Percentiles rank a stretch among this genome's conserved stretches.
Evolutionary conservation across 306 rosid genomes (phyloP).

Genomic region (Vigna reflexopilosa): DNA sequence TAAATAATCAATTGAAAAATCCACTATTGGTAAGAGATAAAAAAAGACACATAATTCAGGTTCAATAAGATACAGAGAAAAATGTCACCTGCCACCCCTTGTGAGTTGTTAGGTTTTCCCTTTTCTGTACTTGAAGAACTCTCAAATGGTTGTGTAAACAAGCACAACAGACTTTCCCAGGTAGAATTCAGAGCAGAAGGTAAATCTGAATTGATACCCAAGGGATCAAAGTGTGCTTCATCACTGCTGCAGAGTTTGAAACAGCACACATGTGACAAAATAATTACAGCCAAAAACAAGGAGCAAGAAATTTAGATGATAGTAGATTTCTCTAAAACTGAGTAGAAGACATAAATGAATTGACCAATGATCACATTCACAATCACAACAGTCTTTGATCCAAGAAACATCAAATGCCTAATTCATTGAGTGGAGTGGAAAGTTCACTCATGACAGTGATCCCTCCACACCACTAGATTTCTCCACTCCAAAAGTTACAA

Average conservation of each 20-base stretch:
- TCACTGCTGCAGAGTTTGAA: slow-evolving; percentile 60
- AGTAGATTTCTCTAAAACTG: slow-evolving; percentile 2
- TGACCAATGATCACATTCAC: not conserved
- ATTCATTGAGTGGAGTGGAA: not conserved
- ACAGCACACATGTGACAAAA: slow-evolving; percentile 26
- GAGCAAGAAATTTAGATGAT: not conserved
- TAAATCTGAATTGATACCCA: slow-evolving; percentile 70
- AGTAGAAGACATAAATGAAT: not conserved
- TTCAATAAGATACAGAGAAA: slow-evolving; percentile 28
- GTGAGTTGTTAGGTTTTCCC: slow-evolving; percentile 70
- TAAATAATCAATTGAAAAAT: slow-evolving; percentile 65
- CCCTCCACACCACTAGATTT: not conserved
- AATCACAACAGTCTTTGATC: slow-evolving; percentile 1
- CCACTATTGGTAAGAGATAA: slow-evolving; percentile 56
- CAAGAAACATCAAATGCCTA: not conserved
- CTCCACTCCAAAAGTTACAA: not conserved
- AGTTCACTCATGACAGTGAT: not conserved
- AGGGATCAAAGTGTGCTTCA: slow-evolving; percentile 75
- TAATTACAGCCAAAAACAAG: slow-evolving; percentile 31
- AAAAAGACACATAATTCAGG: slow-evolving; percentile 30
- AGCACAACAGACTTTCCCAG: slow-evolving; percentile 60
- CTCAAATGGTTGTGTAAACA: slow-evolving; percentile 62
- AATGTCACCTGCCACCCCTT: slow-evolving; percentile 85
- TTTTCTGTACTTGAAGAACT: slow-evolving; percentile 73
- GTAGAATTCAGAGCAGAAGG: slow-evolving; percentile 59